These are phyloP conservation scores for Pichia sp. DNA, from an alignment of 1,139 yeast species.

Conservation along the genomic window DNA sequence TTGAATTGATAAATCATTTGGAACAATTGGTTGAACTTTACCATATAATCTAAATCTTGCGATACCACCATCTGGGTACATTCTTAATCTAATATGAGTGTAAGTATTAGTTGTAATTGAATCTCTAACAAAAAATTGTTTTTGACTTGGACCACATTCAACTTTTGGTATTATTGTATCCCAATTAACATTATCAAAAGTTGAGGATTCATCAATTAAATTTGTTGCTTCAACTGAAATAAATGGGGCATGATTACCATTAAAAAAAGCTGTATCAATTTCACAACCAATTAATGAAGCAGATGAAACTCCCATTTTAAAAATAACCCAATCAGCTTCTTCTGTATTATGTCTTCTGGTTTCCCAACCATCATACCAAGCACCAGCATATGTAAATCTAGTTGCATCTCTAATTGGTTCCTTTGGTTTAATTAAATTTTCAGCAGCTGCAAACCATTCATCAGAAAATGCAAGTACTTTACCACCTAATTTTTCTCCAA, in stretches of 20 bases:
- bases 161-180: slow-evolving; percentile 56
- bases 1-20: slow-evolving; percentile 38
- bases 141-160: slow-evolving; percentile 85
- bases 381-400: slow-evolving; percentile 76
- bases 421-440: slow-evolving; percentile 72
- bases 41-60: slow-evolving; percentile 92
- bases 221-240: slow-evolving; percentile 77
- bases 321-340: slow-evolving; percentile 80
- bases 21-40: slow-evolving; percentile 60
- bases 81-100: slow-evolving; percentile 76
- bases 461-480: slow-evolving; percentile 63
- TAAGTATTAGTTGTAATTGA: slow-evolving; percentile 51
- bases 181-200: slow-evolving; percentile 48
- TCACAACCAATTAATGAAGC: slow-evolving; percentile 80
- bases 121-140: slow-evolving; percentile 70
- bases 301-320: slow-evolving; percentile 77
- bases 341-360: slow-evolving; percentile 85
- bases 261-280: slow-evolving; percentile 87
- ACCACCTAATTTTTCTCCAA: slow-evolving; percentile 82
- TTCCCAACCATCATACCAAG: slow-evolving; percentile 99
- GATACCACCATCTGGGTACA: slow-evolving; percentile 97
- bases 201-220: slow-evolving; percentile 27
- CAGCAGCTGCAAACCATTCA: slow-evolving; percentile 96
- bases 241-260: slow-evolving; percentile 90
- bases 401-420: slow-evolving; percentile 78